Base-by-base conservation (phyloP, 768 basidiomycete genomes). In the Calvatia gigantea region DNA sequence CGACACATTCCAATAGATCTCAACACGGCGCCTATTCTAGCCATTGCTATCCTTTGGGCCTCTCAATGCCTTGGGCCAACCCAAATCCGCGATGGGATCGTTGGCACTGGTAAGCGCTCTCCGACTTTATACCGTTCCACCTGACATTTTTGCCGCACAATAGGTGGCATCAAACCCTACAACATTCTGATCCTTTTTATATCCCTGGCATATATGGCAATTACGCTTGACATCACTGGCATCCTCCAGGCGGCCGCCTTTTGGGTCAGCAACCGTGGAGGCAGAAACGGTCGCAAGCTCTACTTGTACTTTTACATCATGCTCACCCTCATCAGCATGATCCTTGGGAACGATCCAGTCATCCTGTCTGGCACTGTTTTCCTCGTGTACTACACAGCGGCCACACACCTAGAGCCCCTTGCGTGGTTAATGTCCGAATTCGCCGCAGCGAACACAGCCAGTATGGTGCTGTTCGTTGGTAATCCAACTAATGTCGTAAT, bases 401-500 rank as follows among this genome's bases (percentile, higher is more conserved):
- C 86, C 8, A 80, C 85, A 1, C 77, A 68, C 39, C 70, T 84
- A 21, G 56, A 83, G 27, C 82, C 85, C 0, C 72, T 73, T 2
- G 75, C 87, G 1, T 89, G 87, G 88, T 72, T 90, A 39, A 87
- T 88, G 57, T 77, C 86, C 9, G 86, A 89, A 58, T 90, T 90
- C 61, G 83, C 86, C 0, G 86, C 85, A 0, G 90, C 88, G 3
- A 93, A 92, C 67, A 88, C 89, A 7, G 88, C 84, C 6, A 84
- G 81, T 60, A 84, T 86, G 79, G 81, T 82, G 21, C 66, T 85
- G 0, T 91, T 97, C 46, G 87, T 93, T 2, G 89, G 89, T 0
- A 98, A 98, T 65, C 93, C 91, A 1, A 98, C 96, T 1, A 98
- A 98, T 64, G 86, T 97, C 19, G 89, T 98, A 44, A 84, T 97